These are phyloP conservation scores for Didymella arachidicola DNA, from an alignment of 2,329 filamentous ascomycete genomes.

Conservation along the genomic window DNA sequence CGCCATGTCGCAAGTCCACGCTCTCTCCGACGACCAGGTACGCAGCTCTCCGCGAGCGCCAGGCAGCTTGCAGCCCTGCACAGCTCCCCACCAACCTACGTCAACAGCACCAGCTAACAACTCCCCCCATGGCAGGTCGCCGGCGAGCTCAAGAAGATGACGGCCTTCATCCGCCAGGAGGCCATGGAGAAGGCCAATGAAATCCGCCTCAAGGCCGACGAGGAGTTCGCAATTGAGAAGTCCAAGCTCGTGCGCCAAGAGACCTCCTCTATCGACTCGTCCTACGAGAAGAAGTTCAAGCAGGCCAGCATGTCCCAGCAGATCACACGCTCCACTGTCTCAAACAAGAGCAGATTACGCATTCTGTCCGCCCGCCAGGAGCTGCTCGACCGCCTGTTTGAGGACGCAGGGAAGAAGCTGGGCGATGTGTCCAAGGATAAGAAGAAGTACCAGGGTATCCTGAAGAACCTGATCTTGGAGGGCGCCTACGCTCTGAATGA, in stretches of 20 bases:
- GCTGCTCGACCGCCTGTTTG: conserved; percentile 88
- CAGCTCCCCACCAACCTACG: conserved; percentile 36
- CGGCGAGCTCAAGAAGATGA: conserved; percentile 99
- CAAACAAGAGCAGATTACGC: conserved; percentile 94
- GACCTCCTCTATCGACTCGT: conserved; percentile 86
- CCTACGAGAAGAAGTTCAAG: conserved; percentile 99
- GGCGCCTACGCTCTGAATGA: conserved; percentile 89
- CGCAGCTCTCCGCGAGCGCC: conserved; percentile 32
- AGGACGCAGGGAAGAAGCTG: conserved; percentile 77
- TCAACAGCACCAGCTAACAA: conserved; percentile 42
- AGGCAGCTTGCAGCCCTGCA: conserved; percentile 11
- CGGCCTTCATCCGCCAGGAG: conserved; percentile 99
- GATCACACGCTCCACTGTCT: conserved; percentile 93
- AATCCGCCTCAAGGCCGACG: conserved; percentile 97
- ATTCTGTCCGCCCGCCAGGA: conserved; percentile 88
- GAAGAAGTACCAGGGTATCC: conserved; percentile 74
- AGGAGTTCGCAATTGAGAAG: conserved; percentile 99
- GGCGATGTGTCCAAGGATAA: conserved; percentile 71
- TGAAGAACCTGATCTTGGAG: conserved; percentile 86
- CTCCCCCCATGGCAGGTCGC: conserved; percentile 71
- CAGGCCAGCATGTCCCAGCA: conserved; percentile 98
- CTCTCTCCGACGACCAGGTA: conserved; percentile 98
- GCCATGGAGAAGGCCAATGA: conserved; percentile 95
- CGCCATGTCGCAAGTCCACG: conserved; percentile 90
- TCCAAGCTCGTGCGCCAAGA: conserved; percentile 97